Conservation (phyloP, 176 grass and related monocot genomes). For the Aegilops speltoides region DNA sequence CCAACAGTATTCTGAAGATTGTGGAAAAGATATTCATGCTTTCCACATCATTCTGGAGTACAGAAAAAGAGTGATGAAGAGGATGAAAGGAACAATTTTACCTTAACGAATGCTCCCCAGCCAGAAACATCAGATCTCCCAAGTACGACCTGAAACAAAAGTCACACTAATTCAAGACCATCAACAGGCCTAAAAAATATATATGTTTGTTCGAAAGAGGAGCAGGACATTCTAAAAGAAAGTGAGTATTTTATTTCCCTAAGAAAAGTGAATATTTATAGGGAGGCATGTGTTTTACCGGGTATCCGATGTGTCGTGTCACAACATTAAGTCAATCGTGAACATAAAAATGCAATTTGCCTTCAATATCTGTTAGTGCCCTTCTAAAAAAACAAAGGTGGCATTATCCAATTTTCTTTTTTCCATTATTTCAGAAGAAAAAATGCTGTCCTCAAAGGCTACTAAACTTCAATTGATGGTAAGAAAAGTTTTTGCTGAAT, state of each 20-base stretch:
- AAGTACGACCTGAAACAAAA: conserved; percentile 70
- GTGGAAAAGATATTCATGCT: conserved; percentile 58
- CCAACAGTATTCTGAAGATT: conserved; percentile 78
- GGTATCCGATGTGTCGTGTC: background rate
- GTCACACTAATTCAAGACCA: conserved; percentile 17
- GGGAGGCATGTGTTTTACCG: background rate
- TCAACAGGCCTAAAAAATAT: background rate
- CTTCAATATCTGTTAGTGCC: background rate
- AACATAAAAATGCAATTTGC: background rate
- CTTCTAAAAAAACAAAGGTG: background rate
- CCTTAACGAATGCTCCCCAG: conserved; percentile 98
- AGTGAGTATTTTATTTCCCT: conserved; percentile 3
- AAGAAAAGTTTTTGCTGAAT: background rate
- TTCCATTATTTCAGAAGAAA: conserved; percentile 4
- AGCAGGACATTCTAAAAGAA: conserved; percentile 16
- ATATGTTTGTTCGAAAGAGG: background rate
- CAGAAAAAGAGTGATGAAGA: background rate
- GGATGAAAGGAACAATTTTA: conserved; percentile 26
- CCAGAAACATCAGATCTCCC: conserved; percentile 92
- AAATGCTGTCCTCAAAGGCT: background rate
- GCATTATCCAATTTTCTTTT: background rate
- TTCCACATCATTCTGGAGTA: conserved; percentile 39
- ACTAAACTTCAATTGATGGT: background rate
- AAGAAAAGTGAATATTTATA: background rate
- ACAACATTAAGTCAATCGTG: background rate